Evolutionary conservation across 345 rosid species (phyloP).

Genomic region (Eutrema japonicum): DNA sequence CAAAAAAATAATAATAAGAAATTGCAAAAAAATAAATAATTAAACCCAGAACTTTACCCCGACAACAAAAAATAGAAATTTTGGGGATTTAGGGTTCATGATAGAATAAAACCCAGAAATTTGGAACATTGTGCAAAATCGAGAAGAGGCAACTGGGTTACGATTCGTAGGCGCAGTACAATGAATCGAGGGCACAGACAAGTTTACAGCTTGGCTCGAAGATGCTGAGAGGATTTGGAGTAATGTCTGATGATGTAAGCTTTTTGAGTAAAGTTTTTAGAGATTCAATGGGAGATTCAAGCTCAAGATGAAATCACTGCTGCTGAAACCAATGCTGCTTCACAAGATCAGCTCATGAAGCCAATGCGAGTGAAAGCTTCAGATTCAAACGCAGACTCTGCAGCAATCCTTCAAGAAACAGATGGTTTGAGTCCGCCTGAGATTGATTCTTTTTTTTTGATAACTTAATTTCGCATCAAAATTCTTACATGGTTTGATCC

Average conservation of each 20-base stretch:
- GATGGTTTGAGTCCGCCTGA: slow-evolving; percentile 40
- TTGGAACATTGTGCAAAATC: too few species aligned
- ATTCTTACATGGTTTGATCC: slow-evolving; percentile 25
- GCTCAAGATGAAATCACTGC: slow-evolving; percentile 66
- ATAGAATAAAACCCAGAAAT: too few species aligned
- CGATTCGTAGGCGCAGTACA: too few species aligned
- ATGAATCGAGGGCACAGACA: too few species aligned
- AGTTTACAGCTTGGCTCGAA: slow-evolving; percentile 92
- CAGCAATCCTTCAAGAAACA: slow-evolving; percentile 39
- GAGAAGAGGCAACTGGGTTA: too few species aligned
- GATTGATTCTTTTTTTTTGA: slow-evolving; percentile 23
- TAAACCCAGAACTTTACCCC: too few species aligned
- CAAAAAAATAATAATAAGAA: too few species aligned
- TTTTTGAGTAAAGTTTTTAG: slow-evolving; percentile 73
- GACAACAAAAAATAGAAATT: too few species aligned
- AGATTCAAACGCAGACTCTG: slow-evolving; percentile 22
- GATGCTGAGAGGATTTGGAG: slow-evolving; percentile 88
- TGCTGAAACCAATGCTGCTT: slow-evolving; percentile 28
- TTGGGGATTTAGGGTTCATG: too few species aligned
- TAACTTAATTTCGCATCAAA: too few species aligned
- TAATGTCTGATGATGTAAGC: slow-evolving; percentile 95
- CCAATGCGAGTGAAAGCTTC: slow-evolving; percentile 41
- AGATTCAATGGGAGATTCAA: slow-evolving; percentile 88
- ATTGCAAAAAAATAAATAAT: too few species aligned
- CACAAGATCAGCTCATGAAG: slow-evolving; percentile 31